Conservation (phyloP, 495 filamentous ascomycete genomes). For the Penicillium canariense region DNA sequence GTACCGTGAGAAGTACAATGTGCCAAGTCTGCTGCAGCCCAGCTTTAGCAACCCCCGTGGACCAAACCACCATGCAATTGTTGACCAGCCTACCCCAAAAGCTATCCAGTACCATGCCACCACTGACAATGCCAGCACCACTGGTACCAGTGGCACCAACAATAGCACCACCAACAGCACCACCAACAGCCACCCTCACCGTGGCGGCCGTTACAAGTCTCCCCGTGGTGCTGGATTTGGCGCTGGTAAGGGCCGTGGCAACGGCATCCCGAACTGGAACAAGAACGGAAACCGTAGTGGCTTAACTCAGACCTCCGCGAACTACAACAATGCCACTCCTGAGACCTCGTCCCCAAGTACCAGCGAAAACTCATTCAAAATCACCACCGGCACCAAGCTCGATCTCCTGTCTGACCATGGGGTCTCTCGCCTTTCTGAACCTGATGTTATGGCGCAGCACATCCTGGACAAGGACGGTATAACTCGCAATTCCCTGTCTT, state of each 20-base stretch:
- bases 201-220: neutral
- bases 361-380: neutral
- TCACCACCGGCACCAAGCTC: neutral
- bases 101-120: constrained; percentile 12
- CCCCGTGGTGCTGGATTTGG: constrained; percentile 5
- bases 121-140: neutral
- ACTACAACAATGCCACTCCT: neutral
- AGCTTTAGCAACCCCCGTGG: constrained; percentile 12
- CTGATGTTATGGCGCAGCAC: neutral
- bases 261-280: neutral
- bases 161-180: neutral
- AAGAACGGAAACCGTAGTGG: neutral
- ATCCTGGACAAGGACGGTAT: neutral
- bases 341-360: neutral
- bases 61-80: constrained; percentile 9
- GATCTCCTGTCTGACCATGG: neutral
- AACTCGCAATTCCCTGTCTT: neutral
- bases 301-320: neutral
- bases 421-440: neutral
- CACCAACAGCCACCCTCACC: neutral
- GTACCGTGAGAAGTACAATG: constrained; percentile 48
- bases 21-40: constrained; percentile 30
- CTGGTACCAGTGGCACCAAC: neutral
- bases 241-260: neutral
- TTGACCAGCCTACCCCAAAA: constrained; percentile 13